These are phyloP conservation scores for Boletus patriciae DNA, from an alignment of 768 basidiomycete genomes.

Conservation along the genomic window DNA sequence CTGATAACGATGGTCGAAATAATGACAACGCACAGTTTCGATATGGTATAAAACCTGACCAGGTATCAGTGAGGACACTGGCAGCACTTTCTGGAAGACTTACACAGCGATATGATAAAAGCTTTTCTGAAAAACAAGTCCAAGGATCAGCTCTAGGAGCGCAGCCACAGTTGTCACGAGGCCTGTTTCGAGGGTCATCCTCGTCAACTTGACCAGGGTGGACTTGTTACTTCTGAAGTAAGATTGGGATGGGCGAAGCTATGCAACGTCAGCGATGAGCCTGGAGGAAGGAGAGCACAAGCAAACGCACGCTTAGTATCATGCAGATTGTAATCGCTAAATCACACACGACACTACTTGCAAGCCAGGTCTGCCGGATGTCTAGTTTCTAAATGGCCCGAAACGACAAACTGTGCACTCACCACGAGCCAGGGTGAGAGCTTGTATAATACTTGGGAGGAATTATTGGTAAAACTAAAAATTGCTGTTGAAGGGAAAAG, in stretches of 20 bases:
- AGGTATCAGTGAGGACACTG: neutral
- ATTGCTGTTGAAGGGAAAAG: neutral
- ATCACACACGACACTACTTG: constrained; percentile 18
- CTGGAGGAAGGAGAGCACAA: neutral
- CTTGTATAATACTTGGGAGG: neutral
- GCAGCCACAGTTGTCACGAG: constrained; percentile 21
- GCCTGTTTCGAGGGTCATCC: constrained; percentile 27
- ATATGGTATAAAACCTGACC: constrained; percentile 12
- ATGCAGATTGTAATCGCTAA: constrained; percentile 22
- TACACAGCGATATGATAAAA: constrained; percentile 22
- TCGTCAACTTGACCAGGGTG: constrained; percentile 13
- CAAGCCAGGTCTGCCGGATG: constrained; percentile 22
- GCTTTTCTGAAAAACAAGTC: neutral
- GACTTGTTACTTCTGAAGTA: constrained; percentile 2
- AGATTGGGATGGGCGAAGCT: constrained; percentile 19
- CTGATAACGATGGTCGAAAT: neutral
- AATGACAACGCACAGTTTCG: constrained; percentile 12
- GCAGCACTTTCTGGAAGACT: neutral
- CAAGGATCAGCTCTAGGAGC: constrained; percentile 19
- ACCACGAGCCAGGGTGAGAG: constrained; percentile 13
- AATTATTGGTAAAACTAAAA: too few species aligned
- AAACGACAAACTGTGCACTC: neutral
- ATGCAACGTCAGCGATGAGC: neutral
- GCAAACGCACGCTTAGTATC: constrained; percentile 8
- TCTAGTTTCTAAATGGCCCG: neutral